A percentile compares a stretch with the other conserved stretches of the same genome.
These are phyloP conservation scores for Zymoseptoria tritici DNA, from an alignment of 2,329 filamentous ascomycete genomes.

Conservation along the genomic window DNA sequence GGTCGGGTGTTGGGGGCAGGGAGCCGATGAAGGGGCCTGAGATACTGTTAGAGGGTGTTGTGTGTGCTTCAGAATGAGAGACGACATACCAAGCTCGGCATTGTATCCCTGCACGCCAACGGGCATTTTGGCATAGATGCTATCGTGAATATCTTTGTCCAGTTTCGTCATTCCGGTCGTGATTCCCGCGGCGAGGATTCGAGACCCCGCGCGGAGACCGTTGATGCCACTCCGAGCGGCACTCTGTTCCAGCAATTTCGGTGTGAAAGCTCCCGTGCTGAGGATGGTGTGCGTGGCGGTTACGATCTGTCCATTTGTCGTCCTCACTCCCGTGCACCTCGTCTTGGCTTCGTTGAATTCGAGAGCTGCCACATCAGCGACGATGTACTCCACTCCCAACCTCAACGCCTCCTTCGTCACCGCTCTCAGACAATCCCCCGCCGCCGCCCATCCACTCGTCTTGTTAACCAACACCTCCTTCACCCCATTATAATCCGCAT, in stretches of 20 bases:
- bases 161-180: conserved; percentile 43
- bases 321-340: conserved; percentile 38
- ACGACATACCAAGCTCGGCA: conserved; percentile 11
- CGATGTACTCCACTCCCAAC: conserved; percentile 53
- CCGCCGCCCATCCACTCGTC: conserved; percentile 57
- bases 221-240: conserved; percentile 39
- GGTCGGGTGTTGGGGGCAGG: conserved; percentile 45
- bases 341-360: conserved; percentile 40
- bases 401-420: conserved; percentile 48
- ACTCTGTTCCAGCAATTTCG: conserved; percentile 41
- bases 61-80: no score
- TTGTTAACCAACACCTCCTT: conserved; percentile 55
- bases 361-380: conserved; percentile 45
- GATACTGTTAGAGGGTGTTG: no score
- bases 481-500: conserved; percentile 53
- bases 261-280: conserved; percentile 38
- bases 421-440: conserved; percentile 49
- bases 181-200: conserved; percentile 52
- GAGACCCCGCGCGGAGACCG: conserved; percentile 46
- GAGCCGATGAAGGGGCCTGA: conserved; percentile 53
- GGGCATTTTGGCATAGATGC: conserved; percentile 34
- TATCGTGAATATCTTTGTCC: conserved; percentile 30
- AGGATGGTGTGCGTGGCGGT: conserved; percentile 33
- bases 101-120: conserved; percentile 42
- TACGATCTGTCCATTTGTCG: conserved; percentile 28